phyloP scores from a whole-genome alignment of 192 early-diverging fungal genomes.

The Gaertneriomyces semiglobifer region DNA sequence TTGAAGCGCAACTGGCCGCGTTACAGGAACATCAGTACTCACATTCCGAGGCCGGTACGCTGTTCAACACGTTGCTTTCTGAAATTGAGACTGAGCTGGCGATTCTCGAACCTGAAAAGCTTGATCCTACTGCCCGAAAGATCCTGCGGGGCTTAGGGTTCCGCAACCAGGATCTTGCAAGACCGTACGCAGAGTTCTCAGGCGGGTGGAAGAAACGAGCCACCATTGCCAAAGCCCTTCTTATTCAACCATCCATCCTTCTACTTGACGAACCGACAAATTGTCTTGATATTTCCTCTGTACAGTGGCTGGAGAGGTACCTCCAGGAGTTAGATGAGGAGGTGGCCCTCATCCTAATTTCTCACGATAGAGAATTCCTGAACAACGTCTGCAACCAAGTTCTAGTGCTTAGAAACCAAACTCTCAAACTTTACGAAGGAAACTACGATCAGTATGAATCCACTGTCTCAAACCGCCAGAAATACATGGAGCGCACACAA shows the following conservation, averaged over 20 bases:
- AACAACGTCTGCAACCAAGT: slow-evolving; percentile 70
- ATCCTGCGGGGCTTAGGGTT: slow-evolving; percentile 79
- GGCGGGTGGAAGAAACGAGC: slow-evolving; percentile 92
- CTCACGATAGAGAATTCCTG: slow-evolving; percentile 83
- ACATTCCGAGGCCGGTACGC: too few species aligned
- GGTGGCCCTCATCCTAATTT: slow-evolving; percentile 79
- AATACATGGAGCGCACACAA: slow-evolving; percentile 41
- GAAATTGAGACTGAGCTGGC: slow-evolving; percentile 12
- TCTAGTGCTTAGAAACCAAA: slow-evolving; percentile 48
- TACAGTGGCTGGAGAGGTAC: slow-evolving; percentile 87
- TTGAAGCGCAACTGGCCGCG: slow-evolving; percentile 70
- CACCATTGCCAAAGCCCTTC: slow-evolving; percentile 79
- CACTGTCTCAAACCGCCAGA: slow-evolving; percentile 70
- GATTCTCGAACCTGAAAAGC: not conserved
- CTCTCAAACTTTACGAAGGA: slow-evolving; percentile 72
- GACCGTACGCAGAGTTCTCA: slow-evolving; percentile 50
- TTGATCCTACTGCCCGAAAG: slow-evolving; percentile 49
- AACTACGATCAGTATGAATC: slow-evolving; percentile 84
- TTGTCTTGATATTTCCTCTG: slow-evolving; percentile 86
- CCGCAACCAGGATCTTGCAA: slow-evolving; percentile 52
- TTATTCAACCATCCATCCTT: slow-evolving; percentile 76
- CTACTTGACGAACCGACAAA: slow-evolving; percentile 90
- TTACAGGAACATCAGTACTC: slow-evolving; percentile 53
- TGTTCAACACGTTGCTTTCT: slow-evolving; percentile 1
- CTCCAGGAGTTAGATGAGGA: slow-evolving; percentile 45